Conservation (phyloP, 345 rosid species). For the Acer saccharum region DNA sequence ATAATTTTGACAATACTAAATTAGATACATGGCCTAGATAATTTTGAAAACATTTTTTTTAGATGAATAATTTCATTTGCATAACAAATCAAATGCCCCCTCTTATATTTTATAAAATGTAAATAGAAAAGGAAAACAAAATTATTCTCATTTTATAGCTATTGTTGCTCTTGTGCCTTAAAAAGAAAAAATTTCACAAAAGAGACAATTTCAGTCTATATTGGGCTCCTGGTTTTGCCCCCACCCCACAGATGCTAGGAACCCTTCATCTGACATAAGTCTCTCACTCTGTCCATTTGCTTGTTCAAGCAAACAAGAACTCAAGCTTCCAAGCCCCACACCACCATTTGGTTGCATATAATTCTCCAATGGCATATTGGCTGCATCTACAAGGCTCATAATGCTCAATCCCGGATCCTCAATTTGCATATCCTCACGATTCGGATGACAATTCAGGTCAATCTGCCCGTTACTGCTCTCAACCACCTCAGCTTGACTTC, state of each 20-base stretch:
- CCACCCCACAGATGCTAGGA: slow-evolving; percentile 42
- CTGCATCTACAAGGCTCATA: slow-evolving; percentile 29
- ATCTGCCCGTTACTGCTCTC: slow-evolving; percentile 48
- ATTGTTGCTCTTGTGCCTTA: background rate
- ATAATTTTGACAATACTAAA: no score
- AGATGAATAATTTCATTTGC: no score
- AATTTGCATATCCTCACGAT: slow-evolving; percentile 39
- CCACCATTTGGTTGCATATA: slow-evolving; percentile 28
- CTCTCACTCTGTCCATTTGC: slow-evolving; percentile 29
- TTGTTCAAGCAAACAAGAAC: slow-evolving; percentile 25
- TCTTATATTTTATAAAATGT: background rate
- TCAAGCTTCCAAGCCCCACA: slow-evolving; percentile 16
- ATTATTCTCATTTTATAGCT: background rate
- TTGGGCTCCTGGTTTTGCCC: slow-evolving; percentile 13
- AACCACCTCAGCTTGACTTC: slow-evolving; percentile 34
- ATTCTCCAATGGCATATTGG: slow-evolving; percentile 20
- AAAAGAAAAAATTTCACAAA: background rate
- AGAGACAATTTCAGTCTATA: slow-evolving; percentile 10
- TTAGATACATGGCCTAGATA: no score
- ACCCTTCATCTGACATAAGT: slow-evolving; percentile 41
- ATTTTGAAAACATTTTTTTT: no score
- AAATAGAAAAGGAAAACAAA: background rate
- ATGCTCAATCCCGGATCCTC: slow-evolving; percentile 28
- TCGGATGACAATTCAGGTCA: slow-evolving; percentile 60
- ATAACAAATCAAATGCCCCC: background rate